These are phyloP conservation scores for Pyricularia grisea DNA, from an alignment of 2,329 filamentous ascomycete species.

Conservation along the genomic window DNA sequence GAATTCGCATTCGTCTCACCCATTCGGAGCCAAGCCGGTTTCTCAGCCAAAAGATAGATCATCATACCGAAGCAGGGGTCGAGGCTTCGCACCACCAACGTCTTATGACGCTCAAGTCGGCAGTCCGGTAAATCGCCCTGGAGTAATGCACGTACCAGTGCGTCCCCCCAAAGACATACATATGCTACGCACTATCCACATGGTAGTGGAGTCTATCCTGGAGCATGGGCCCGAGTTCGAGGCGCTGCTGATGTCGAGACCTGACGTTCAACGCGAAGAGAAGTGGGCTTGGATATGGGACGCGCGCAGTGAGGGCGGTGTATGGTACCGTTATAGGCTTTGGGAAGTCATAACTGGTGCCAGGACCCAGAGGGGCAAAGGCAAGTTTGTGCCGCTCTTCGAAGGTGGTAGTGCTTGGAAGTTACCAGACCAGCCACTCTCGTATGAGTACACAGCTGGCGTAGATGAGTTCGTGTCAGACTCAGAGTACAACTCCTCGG, in stretches of 20 bases:
- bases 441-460: constrained; percentile 69
- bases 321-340: constrained; percentile 89
- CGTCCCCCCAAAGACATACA: constrained; percentile 68
- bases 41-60: constrained; percentile 22
- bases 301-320: constrained; percentile 63
- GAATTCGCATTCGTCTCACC: constrained; percentile 43
- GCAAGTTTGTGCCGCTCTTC: constrained; percentile 57
- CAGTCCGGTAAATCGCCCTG: constrained; percentile 30
- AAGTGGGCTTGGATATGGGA: constrained; percentile 96
- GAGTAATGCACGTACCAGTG: constrained; percentile 59
- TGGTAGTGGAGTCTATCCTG: constrained; percentile 71
- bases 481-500: constrained; percentile 76
- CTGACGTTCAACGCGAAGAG: constrained; percentile 75
- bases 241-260: constrained; percentile 78
- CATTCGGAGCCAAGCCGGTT: constrained; percentile 69
- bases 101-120: constrained; percentile 46
- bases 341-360: constrained; percentile 76
- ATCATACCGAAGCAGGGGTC: constrained; percentile 28
- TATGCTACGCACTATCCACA: constrained; percentile 77
- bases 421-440: constrained; percentile 60
- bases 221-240: constrained; percentile 82
- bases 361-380: constrained; percentile 32
- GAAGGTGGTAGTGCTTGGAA: constrained; percentile 73
- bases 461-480: constrained; percentile 77
- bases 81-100: constrained; percentile 67